These are phyloP conservation scores for Withania somnifera DNA, from an alignment of 305 asterid species.

Conservation along the genomic window DNA sequence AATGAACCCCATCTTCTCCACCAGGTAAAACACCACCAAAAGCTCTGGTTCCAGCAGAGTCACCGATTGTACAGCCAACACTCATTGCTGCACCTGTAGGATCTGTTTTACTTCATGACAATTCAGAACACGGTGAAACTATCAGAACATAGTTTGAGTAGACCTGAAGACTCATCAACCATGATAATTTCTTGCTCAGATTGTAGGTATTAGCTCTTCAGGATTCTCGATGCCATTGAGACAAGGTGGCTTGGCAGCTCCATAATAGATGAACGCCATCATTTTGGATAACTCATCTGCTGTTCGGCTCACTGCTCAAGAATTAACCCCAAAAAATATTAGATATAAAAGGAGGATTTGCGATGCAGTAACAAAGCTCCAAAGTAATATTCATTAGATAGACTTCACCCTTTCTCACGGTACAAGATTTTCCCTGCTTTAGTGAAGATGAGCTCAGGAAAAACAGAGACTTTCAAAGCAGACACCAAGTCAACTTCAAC, in stretches of 20 bases:
- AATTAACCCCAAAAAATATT: background rate
- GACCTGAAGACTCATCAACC: background rate
- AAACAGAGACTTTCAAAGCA: slow-evolving; percentile 59
- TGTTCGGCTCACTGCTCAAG: slow-evolving; percentile 44
- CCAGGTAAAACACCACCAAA: background rate
- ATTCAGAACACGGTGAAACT: background rate
- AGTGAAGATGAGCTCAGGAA: slow-evolving; percentile 85
- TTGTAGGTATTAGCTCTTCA: slow-evolving; percentile 52
- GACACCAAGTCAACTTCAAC: slow-evolving; percentile 62
- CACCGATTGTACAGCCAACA: background rate
- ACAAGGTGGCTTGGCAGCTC: slow-evolving; percentile 89
- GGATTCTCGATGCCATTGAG: slow-evolving; percentile 23
- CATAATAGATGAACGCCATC: slow-evolving; percentile 80
- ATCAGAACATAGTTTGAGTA: background rate
- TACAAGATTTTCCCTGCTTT: slow-evolving; percentile 71
- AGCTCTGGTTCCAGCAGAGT: background rate
- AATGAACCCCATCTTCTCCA: background rate
- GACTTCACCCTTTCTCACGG: slow-evolving; percentile 72
- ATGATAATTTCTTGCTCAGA: slow-evolving; percentile 16
- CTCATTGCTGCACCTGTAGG: background rate
- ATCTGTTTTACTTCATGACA: background rate
- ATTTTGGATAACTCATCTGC: slow-evolving; percentile 86
- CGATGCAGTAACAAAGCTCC: background rate
- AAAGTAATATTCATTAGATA: background rate
- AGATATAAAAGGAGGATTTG: slow-evolving; percentile 2